Evolutionary conservation across 2,329 filamentous ascomycete species (phyloP).

Genomic region (Truncatella angustata): DNA sequence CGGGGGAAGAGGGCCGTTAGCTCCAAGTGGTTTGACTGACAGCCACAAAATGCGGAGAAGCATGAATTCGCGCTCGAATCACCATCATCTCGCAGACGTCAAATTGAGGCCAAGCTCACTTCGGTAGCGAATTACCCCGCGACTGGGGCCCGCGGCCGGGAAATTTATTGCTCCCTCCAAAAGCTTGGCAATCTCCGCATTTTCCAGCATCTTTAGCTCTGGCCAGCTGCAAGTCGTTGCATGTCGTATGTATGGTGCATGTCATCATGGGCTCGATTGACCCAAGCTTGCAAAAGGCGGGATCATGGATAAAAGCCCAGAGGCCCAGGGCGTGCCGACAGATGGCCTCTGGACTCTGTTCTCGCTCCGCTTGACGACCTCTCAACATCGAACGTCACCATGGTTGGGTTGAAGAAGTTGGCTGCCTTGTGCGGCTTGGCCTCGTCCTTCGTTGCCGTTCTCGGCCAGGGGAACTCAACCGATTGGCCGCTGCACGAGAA

Average conservation of each 20-base stretch:
- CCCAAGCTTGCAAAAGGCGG: background rate
- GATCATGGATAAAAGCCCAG: background rate
- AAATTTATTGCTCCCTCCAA: conserved; percentile 4
- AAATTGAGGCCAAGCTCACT: conserved; percentile 2
- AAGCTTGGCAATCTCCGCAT: conserved; percentile 9
- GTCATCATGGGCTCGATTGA: background rate
- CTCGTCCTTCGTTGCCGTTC: conserved; percentile 9
- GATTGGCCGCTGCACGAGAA: conserved; percentile 30
- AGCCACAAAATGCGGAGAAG: conserved; percentile 3
- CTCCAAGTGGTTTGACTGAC: too few relatives aligned
- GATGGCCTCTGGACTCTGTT: background rate
- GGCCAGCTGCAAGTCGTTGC: background rate
- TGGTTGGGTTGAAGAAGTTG: conserved; percentile 3
- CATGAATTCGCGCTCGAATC: background rate
- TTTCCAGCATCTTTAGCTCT: background rate
- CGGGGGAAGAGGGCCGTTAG: too few relatives aligned
- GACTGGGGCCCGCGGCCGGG: conserved; percentile 8
- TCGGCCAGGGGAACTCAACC: conserved; percentile 13
- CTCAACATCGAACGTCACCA: background rate
- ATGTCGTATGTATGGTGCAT: background rate
- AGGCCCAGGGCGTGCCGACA: background rate
- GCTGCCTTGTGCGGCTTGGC: conserved; percentile 10
- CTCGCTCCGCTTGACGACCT: background rate
- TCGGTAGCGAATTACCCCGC: conserved; percentile 17
- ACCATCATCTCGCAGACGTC: background rate